Evolutionary conservation across 2,329 filamentous ascomycete species (phyloP).

Genomic region (Aspergillus nomiae): DNA sequence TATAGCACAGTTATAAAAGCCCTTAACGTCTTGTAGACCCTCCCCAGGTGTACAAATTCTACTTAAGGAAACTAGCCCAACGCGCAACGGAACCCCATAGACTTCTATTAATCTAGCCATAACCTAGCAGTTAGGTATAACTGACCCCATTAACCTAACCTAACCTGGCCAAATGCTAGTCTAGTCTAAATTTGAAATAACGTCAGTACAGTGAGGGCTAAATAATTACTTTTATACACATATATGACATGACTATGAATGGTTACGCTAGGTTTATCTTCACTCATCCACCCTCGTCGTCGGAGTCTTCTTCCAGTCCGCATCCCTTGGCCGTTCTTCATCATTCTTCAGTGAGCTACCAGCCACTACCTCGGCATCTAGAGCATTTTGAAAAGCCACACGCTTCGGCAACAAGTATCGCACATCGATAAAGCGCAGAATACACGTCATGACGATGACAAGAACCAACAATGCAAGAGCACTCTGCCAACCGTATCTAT

Average conservation of each 20-base stretch:
- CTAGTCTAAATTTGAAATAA: too few species aligned
- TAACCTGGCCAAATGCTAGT: too few species aligned
- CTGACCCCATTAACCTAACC: too few species aligned
- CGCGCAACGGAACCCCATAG: too few species aligned
- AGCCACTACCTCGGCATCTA: not conserved
- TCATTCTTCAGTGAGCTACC: not conserved
- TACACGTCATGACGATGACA: not conserved
- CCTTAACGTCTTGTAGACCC: too few species aligned
- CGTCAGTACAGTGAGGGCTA: too few species aligned
- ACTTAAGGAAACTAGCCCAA: too few species aligned
- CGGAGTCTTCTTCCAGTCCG: not conserved
- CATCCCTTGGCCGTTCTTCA: not conserved
- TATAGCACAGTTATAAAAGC: too few species aligned
- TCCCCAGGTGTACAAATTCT: too few species aligned
- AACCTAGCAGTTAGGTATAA: too few species aligned
- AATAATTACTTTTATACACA: not conserved
- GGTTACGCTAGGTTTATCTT: not conserved
- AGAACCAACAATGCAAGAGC: not conserved
- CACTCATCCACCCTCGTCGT: not conserved
- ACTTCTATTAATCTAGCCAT: too few species aligned
- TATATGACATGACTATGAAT: not conserved
- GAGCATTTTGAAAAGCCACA: not conserved
- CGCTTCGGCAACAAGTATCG: not conserved
- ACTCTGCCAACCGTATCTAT: not conserved
- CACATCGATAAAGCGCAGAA: not conserved